Evolutionary conservation across 345 rosid species (phyloP).

Genomic region (Eucalyptus marginata): DNA sequence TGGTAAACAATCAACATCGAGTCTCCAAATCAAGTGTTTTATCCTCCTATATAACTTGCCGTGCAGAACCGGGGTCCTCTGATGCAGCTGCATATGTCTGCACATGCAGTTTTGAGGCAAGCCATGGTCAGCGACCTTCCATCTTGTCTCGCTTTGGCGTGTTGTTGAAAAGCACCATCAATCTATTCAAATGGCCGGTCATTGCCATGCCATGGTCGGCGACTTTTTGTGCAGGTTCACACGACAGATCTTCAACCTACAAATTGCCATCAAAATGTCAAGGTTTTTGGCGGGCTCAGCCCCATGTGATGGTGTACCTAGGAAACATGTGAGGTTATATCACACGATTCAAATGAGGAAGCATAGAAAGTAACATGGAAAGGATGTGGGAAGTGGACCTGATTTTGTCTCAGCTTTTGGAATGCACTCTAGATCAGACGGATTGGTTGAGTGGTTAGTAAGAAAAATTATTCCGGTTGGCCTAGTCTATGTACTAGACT

Average conservation of each 20-base stretch:
- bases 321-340: neutral
- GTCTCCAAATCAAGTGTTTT: neutral
- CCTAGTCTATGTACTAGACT: neutral
- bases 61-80: neutral
- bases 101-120: neutral
- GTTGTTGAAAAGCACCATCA: neutral
- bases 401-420: neutral
- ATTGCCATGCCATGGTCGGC: neutral
- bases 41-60: neutral
- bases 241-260: neutral
- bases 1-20: neutral
- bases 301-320: neutral
- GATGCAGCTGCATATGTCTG: neutral
- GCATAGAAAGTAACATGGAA: neutral
- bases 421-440: neutral
- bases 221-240: neutral
- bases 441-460: neutral
- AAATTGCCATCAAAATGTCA: neutral
- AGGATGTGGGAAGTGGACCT: neutral
- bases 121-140: neutral
- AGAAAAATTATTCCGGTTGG: neutral
- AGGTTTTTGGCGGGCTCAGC: neutral
- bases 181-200: neutral
- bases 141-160: neutral
- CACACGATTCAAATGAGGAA: neutral